Base-by-base conservation (phyloP, 139 green algal genomes). In the Nannochloris sp. region DNA sequence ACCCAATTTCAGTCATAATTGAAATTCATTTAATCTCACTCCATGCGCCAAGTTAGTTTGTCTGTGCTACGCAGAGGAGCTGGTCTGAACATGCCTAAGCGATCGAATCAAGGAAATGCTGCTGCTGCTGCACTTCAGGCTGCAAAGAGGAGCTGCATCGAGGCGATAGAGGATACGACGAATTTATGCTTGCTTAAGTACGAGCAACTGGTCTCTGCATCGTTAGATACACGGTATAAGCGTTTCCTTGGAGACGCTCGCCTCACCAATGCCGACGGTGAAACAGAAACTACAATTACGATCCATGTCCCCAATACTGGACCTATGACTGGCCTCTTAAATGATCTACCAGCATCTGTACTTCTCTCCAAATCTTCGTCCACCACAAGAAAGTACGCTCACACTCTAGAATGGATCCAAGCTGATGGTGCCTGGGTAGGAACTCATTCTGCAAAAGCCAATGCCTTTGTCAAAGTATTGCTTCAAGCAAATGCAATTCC, bases 301-400 rank as follows among this genome's bases (percentile, higher is more conserved):
- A 70, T 82, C 12, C 71, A 87, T 44, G 81, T 77, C 29, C 83
- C 83, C 12, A 90, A 90, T 61, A 90, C 83, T 4, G 83, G 83
- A 0, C 71, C 83, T 4, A 87, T 90, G 78, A 72, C 69, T 14
- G 59, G 59, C 7, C 32, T 65, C 14, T 34, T 65, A 10, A 33
- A 65, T n/a, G 24, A 32, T 13, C 33, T 62, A 27, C 62, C 44
- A 6, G 37, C 46, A 13, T 15, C 35, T 8, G 59, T 53, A 24
- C 13, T 33, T n/a, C 1, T 70, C 0, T 70, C 62, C 15, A 27
- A 38, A 29, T 38, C 65, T 1, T 31, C 9, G 2, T 33, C 14
- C 33, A 30, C 48, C 4, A 65, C 32, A 29, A 65, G 79, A 30
- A 86, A 84, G 57, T 86, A 84, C 59, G 29, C 47, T 1, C 74